Evolutionary conservation across 1,139 yeast species (phyloP), one percentile per base, ranked within the genome.

Genomic region (Geotrichum histeridarum): DNA sequence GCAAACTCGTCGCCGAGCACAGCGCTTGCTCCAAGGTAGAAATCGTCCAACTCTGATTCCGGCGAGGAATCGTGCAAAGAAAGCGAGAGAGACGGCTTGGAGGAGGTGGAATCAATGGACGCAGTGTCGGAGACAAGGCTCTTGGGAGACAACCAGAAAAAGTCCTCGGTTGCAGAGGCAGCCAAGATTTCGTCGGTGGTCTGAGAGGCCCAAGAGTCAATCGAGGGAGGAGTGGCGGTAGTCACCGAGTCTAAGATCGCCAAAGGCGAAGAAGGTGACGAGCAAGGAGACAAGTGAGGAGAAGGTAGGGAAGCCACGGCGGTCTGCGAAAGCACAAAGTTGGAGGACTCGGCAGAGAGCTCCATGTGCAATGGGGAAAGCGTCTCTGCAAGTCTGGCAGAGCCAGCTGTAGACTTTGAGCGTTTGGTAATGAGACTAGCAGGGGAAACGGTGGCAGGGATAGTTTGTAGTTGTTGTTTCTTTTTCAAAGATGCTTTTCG

Each of bases 381-480:
- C 38, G 47, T 32, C 30, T 8, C 47, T 8, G 38, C 30, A 42
- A 11, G 35, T n/a, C 17, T 9, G 33, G 55, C 47, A 27, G 58
- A 39, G 31, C 55, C 57, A 8, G 60, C 50, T 42, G 61, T 55
- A 30, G 58, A 48, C 53, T 57, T 60, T 35, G 51, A 52, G 31
- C 62, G 53, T 38, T 59, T 60, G 8, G 63, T 32, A 18, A 61
- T 60, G 14, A 62, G 49, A 30, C 59, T 59, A 8, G 64, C 53
- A n/a, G 64, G 64, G 8, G 64, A 58, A 27, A 62, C 56, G n/a
- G 64, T 18, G 9, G 58, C 36, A 43, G 55, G 54, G 17, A 46
- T 49, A 30, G 53, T 53, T 22, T 22, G 27, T 22, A 22, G 5
- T 22, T 22, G 27, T 17, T 61, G 51, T n/a, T 59, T 51, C 43